A percentile compares a stretch with the other conserved stretches of the same genome.
phyloP scores from a whole-genome alignment of 495 filamentous ascomycete genomes.

The Neurospora sp. region DNA sequence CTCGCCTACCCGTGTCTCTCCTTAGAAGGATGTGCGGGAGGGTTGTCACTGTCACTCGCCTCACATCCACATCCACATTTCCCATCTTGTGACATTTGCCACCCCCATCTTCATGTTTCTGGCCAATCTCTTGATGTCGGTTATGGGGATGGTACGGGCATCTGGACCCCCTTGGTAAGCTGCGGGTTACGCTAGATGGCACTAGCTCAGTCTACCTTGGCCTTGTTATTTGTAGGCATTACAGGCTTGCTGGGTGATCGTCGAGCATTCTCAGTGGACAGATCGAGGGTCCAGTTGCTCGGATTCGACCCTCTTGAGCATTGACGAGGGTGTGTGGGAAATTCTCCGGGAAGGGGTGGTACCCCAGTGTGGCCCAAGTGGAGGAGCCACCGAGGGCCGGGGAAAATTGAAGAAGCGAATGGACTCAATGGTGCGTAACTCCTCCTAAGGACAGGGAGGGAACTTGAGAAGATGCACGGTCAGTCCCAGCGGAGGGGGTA shows the following conservation, averaged over 20 bases:
- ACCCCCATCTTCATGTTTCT: background rate
- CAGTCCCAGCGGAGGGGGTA: background rate
- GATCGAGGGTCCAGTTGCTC: background rate
- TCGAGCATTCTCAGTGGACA: background rate
- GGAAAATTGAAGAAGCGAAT: background rate
- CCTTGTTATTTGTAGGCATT: background rate
- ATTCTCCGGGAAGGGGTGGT: background rate
- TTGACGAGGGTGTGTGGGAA: background rate
- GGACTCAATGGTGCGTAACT: background rate
- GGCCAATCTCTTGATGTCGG: background rate
- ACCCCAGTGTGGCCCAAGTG: background rate
- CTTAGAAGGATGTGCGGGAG: background rate
- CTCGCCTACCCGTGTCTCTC: background rate
- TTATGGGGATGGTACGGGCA: too few relatives aligned
- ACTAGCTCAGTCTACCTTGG: background rate
- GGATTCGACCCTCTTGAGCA: background rate
- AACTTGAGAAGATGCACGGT: background rate
- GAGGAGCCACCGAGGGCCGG: background rate
- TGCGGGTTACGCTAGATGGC: background rate
- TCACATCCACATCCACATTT: background rate
- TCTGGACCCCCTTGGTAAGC: background rate
- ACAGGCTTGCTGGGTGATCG: background rate
- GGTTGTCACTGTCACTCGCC: background rate
- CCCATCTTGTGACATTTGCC: background rate
- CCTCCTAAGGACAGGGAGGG: background rate